Conservation (phyloP, 192 early-diverging fungal genomes). For the Linnemannia schmuckeri region DNA sequence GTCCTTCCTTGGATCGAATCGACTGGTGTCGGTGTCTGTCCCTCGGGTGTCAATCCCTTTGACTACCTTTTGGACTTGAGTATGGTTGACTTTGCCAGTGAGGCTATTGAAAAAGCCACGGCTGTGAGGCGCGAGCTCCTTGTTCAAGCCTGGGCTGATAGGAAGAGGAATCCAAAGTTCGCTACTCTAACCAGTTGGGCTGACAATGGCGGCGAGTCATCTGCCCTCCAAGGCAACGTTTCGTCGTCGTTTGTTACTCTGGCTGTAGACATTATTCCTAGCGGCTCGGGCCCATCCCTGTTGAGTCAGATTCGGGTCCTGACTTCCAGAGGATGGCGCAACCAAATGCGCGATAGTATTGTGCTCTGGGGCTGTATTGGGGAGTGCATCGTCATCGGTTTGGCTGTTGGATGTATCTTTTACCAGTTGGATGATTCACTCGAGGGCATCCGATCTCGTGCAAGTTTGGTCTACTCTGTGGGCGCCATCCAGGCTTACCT, state of each 20-base stretch:
- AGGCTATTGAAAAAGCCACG: constrained; percentile 49
- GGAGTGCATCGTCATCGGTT: constrained; percentile 44
- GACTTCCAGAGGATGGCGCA: constrained; percentile 44
- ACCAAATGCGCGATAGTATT: constrained; percentile 43
- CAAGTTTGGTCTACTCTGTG: constrained; percentile 43
- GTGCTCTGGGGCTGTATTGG: constrained; percentile 51
- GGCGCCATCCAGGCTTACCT: constrained; percentile 46
- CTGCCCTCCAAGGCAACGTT: not conserved
- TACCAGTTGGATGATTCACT: constrained; percentile 28
- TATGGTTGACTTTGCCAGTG: constrained; percentile 53
- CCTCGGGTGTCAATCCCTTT: constrained; percentile 46
- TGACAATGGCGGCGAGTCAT: constrained; percentile 20
- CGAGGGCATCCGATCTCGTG: constrained; percentile 38
- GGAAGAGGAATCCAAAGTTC: constrained; percentile 5
- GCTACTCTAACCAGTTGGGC: constrained; percentile 10
- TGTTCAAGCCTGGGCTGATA: constrained; percentile 37
- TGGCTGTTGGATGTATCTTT: constrained; percentile 40
- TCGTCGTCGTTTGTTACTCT: constrained; percentile 23
- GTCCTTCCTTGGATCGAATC: constrained; percentile 49
- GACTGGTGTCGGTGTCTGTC: constrained; percentile 34
- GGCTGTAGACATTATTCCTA: constrained; percentile 45
- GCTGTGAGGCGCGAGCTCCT: constrained; percentile 37
- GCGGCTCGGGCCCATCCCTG: constrained; percentile 35
- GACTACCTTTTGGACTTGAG: constrained; percentile 51
- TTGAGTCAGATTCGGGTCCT: constrained; percentile 40